Conservation (phyloP, 1,284 basidiomycete species). For the Puccinia polysora region DNA sequence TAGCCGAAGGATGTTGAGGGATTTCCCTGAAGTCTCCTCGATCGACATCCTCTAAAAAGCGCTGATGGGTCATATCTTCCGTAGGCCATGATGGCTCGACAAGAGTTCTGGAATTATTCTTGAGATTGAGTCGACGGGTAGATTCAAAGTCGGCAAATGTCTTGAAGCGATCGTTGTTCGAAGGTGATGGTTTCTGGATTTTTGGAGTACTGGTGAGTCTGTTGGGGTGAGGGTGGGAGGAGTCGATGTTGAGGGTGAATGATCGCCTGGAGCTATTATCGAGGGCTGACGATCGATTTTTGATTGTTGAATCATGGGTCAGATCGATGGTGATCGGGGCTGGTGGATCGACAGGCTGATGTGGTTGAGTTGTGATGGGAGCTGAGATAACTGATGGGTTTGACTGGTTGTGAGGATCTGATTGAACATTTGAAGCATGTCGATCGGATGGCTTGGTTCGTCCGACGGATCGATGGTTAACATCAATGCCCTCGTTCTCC, state of each 20-base stretch:
- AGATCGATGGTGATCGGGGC: constrained; percentile 2
- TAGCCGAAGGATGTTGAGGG: not conserved
- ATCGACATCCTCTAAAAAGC: not conserved
- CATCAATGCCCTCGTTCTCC: too few species aligned
- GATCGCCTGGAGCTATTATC: not conserved
- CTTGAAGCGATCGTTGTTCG: not conserved
- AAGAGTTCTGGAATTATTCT: not conserved
- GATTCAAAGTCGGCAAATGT: constrained; percentile 20
- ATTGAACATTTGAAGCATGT: not conserved
- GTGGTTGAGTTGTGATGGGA: not conserved
- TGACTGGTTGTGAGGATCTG: not conserved
- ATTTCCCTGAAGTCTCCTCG: not conserved
- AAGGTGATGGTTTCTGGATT: not conserved
- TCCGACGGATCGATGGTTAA: too few species aligned
- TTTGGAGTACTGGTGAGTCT: too few species aligned
- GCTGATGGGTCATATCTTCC: not conserved
- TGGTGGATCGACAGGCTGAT: not conserved
- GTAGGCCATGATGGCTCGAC: constrained; percentile 7
- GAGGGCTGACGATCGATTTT: not conserved
- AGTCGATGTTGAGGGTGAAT: not conserved
- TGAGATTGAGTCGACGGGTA: not conserved
- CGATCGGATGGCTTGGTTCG: too few species aligned
- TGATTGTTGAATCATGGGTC: not conserved
- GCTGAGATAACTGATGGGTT: not conserved
- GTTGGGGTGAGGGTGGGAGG: too few species aligned